Conservation (phyloP, 2,329 filamentous ascomycete genomes). For the Fusarium sp. region DNA sequence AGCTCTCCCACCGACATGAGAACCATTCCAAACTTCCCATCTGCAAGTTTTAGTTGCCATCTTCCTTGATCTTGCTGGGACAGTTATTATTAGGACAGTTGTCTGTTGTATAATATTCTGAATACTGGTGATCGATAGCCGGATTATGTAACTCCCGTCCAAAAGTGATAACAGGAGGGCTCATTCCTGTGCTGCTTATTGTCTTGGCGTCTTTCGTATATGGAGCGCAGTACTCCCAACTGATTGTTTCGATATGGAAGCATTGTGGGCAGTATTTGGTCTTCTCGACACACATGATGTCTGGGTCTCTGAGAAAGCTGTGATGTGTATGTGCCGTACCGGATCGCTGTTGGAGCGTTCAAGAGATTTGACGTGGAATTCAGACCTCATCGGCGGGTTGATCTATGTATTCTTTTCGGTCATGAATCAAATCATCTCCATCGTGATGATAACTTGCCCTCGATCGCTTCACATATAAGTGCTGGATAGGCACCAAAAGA, state of each 20-base stretch:
- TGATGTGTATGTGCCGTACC: background rate
- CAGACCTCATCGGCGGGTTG: too few species aligned
- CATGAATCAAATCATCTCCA: too few species aligned
- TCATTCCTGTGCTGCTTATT: background rate
- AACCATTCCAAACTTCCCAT: too few species aligned
- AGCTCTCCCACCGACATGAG: background rate
- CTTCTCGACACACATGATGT: background rate
- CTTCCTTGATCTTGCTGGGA: background rate
- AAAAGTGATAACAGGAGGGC: background rate
- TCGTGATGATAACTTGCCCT: too few species aligned
- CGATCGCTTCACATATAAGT: too few species aligned
- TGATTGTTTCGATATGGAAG: background rate
- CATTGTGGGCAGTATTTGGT: background rate
- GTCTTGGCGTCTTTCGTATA: background rate
- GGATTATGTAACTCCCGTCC: background rate
- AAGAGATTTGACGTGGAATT: background rate
- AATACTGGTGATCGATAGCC: background rate
- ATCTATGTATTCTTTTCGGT: too few species aligned
- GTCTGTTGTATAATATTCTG: background rate
- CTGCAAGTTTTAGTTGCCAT: background rate
- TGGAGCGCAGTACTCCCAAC: background rate
- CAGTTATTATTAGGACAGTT: background rate
- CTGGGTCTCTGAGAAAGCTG: too few species aligned
- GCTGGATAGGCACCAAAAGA: too few species aligned
- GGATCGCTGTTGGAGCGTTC: too few species aligned